These are phyloP conservation scores for Dorcoceras hygrometricum DNA, from an alignment of 257 asterid genomes.

Conservation along the genomic window DNA sequence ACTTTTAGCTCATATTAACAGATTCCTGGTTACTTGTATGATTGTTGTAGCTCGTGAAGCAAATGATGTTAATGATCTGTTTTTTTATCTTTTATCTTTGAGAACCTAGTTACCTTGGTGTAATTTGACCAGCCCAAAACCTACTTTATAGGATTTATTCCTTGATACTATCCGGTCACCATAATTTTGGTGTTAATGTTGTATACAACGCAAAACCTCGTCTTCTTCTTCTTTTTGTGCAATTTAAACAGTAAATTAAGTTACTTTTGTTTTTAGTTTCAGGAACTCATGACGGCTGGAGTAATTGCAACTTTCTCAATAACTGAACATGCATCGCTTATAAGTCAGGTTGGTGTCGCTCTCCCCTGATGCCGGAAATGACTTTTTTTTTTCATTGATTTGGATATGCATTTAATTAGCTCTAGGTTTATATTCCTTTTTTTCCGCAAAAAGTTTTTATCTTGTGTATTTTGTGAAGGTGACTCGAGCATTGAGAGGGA, in stretches of 20 bases:
- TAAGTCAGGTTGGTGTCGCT: slow-evolving; percentile 39
- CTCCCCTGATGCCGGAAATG: slow-evolving; percentile 13
- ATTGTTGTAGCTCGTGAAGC: background rate
- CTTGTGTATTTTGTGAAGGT: background rate
- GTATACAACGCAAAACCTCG: background rate
- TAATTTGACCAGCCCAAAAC: background rate
- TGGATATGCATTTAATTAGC: slow-evolving; percentile 2
- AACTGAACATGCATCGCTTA: slow-evolving; percentile 27
- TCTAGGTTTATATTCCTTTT: background rate
- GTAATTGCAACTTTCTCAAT: slow-evolving; percentile 35
- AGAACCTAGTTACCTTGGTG: background rate
- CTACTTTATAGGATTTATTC: background rate
- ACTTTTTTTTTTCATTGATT: slow-evolving; percentile 10
- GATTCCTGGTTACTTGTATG: background rate
- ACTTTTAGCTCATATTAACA: background rate
- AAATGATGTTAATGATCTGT: slow-evolving; percentile 8
- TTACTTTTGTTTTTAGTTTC: slow-evolving; percentile 18
- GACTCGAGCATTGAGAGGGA: background rate
- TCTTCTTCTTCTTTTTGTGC: background rate
- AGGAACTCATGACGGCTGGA: slow-evolving; percentile 33
- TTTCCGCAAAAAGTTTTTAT: background rate
- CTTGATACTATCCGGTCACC: background rate
- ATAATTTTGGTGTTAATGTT: background rate
- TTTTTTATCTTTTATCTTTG: too few relatives aligned
- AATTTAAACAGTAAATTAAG: slow-evolving; percentile 1